These are phyloP conservation scores for Collybia sp. DNA, from an alignment of 768 basidiomycete species.

Conservation along the genomic window DNA sequence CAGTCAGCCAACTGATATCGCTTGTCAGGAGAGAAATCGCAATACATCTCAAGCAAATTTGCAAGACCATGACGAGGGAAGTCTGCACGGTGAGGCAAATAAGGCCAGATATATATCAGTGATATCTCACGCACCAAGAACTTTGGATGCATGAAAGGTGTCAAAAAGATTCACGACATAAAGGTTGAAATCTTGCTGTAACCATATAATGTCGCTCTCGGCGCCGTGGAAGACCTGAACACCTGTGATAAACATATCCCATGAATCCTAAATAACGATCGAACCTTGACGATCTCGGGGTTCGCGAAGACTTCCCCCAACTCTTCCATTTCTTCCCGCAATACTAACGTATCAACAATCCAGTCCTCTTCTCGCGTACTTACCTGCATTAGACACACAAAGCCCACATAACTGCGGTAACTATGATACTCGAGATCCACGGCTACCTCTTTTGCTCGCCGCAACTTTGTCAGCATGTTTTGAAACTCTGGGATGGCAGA, in stretches of 20 bases:
- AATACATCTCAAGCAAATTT: constrained; percentile 81
- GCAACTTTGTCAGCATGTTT: constrained; percentile 65
- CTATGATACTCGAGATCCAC: constrained; percentile 95
- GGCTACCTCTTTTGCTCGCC: constrained; percentile 70
- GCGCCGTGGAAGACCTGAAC: constrained; percentile 89
- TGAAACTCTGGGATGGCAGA: constrained; percentile 51
- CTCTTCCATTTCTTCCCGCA: constrained; percentile 70
- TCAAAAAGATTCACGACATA: constrained; percentile 97
- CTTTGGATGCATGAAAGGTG: constrained; percentile 90
- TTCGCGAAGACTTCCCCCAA: constrained; percentile 85
- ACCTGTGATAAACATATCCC: not conserved
- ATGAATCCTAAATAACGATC: constrained; percentile 11
- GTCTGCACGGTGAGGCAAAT: constrained; percentile 35
- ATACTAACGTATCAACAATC: constrained; percentile 74
- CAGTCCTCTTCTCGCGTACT: constrained; percentile 83
- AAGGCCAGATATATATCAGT: not conserved
- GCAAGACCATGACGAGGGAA: constrained; percentile 84
- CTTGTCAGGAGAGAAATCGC: constrained; percentile 89
- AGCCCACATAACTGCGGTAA: constrained; percentile 79
- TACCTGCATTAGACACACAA: constrained; percentile 92
- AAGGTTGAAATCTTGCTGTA: constrained; percentile 92
- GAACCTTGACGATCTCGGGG: constrained; percentile 79
- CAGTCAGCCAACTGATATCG: constrained; percentile 97
- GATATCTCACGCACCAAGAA: constrained; percentile 48
- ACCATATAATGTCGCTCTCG: constrained; percentile 91